phyloP scores from a whole-genome alignment of 1,284 basidiomycete genomes.

The Ceratobasidium sp. region DNA sequence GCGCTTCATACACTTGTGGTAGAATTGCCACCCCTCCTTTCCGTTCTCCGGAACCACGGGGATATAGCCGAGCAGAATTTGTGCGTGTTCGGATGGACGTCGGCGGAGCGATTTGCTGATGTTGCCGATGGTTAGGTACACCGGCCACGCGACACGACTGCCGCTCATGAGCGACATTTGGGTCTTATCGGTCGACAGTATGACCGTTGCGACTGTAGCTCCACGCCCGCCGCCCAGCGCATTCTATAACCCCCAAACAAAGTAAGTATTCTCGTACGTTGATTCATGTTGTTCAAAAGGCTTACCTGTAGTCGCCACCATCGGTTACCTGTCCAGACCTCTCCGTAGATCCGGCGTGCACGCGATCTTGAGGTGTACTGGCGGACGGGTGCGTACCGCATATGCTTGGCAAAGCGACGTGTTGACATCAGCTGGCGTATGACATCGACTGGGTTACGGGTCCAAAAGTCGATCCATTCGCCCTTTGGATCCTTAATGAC shows the following conservation, averaged over 20 bases:
- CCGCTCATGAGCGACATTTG: background rate
- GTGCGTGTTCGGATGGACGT: constrained; percentile 1
- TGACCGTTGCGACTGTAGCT: background rate
- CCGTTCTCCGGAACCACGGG: constrained; percentile 22
- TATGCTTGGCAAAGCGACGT: constrained; percentile 5
- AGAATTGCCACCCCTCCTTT: constrained; percentile 34
- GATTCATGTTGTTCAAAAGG: too few species aligned
- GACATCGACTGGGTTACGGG: constrained; percentile 48
- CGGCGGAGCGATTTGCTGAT: constrained; percentile 29
- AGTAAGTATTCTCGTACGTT: too few species aligned
- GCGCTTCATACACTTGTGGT: constrained; percentile 43
- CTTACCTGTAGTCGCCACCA: constrained; percentile 39
- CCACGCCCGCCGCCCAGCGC: background rate
- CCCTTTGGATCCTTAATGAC: too few species aligned
- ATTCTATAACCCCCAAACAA: constrained; percentile 1
- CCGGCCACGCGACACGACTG: background rate
- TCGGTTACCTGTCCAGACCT: constrained; percentile 30
- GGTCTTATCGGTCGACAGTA: constrained; percentile 15
- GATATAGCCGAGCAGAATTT: constrained; percentile 33
- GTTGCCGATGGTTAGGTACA: constrained; percentile 37
- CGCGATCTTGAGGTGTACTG: background rate
- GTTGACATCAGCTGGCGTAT: constrained; percentile 44
- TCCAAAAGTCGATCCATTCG: constrained; percentile 50
- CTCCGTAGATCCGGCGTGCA: constrained; percentile 6
- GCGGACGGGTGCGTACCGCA: constrained; percentile 21